Evolutionary conservation across 2,329 filamentous ascomycete genomes (phyloP).

Genomic region (Diaporthe eres): DNA sequence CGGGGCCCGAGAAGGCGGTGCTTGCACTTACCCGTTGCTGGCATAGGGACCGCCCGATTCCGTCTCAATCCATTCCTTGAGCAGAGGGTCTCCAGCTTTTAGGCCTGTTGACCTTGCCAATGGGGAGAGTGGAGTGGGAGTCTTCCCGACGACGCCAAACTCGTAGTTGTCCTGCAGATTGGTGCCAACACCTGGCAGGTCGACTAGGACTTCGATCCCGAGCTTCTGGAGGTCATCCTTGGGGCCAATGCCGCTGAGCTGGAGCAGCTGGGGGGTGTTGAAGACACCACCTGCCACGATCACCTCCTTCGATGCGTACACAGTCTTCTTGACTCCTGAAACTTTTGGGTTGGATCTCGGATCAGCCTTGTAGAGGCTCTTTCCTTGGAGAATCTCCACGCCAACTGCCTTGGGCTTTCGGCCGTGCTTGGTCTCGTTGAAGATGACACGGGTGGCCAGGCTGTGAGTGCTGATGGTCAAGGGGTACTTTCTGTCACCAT

Average conservation of each 20-base stretch:
- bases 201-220: conserved; percentile 6
- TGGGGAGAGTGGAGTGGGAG: conserved; percentile 57
- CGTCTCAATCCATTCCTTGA: conserved; percentile 57
- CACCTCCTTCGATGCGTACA: conserved; percentile 57
- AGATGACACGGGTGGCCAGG: conserved; percentile 52
- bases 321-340: conserved; percentile 47
- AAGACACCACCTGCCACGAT: conserved; percentile 65
- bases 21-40: conserved; percentile 20
- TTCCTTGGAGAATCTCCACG: conserved; percentile 51
- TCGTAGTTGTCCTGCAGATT: conserved; percentile 33
- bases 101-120: conserved; percentile 55
- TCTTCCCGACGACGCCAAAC: conserved; percentile 52
- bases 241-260: conserved; percentile 65
- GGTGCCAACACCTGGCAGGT: conserved; percentile 31
- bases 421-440: conserved; percentile 46
- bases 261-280: conserved; percentile 66
- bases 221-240: conserved; percentile 49
- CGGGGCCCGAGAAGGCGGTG: not conserved
- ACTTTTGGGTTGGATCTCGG: conserved; percentile 49
- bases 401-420: conserved; percentile 50
- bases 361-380: conserved; percentile 53
- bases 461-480: conserved; percentile 57
- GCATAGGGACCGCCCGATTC: conserved; percentile 40
- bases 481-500: conserved; percentile 50
- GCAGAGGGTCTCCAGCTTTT: conserved; percentile 65